These are phyloP conservation scores for Geopyxis carbonaria DNA, from an alignment of 495 filamentous ascomycete genomes.

Conservation along the genomic window DNA sequence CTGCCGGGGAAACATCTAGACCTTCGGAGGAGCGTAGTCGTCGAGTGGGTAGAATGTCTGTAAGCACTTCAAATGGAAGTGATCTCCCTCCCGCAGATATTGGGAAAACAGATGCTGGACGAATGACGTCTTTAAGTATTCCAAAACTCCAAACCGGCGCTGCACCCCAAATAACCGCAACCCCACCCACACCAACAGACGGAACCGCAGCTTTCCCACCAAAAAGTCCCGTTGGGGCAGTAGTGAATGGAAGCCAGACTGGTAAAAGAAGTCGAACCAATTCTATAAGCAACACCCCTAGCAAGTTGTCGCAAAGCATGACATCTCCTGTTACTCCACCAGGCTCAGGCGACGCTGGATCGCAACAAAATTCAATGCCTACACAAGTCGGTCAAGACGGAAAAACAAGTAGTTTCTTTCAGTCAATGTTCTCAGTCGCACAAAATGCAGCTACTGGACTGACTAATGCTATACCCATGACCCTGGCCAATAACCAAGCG, in stretches of 20 bases:
- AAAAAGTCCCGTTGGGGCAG: constrained; percentile 18
- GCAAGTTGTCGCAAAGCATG: constrained; percentile 72
- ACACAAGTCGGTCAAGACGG: too few relatives aligned
- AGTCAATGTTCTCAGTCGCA: constrained; percentile 75
- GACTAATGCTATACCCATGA: constrained; percentile 60
- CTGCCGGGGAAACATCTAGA: constrained; percentile 17
- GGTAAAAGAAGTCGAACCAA: constrained; percentile 42
- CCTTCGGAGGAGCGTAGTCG: constrained; percentile 17
- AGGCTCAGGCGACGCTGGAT: constrained; percentile 33
- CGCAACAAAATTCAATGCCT: constrained; percentile 31
- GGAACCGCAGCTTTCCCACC: constrained; percentile 25
- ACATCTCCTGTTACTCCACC: constrained; percentile 58
- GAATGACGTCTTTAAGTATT: too few relatives aligned
- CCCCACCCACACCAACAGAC: constrained; percentile 27
- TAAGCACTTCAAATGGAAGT: constrained; percentile 21
- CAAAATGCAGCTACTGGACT: constrained; percentile 85
- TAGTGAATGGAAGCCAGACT: constrained; percentile 47
- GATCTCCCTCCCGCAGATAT: constrained; percentile 8
- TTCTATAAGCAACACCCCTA: constrained; percentile 54
- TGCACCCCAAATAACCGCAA: constrained; percentile 19
- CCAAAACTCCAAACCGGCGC: neutral
- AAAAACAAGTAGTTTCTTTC: constrained; percentile 61
- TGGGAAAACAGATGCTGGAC: neutral
- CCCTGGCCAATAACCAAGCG: constrained; percentile 26
- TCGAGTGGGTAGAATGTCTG: constrained; percentile 15